These are phyloP conservation scores for Talaromyces piceae DNA, from an alignment of 2,329 filamentous ascomycete genomes.

Conservation along the genomic window DNA sequence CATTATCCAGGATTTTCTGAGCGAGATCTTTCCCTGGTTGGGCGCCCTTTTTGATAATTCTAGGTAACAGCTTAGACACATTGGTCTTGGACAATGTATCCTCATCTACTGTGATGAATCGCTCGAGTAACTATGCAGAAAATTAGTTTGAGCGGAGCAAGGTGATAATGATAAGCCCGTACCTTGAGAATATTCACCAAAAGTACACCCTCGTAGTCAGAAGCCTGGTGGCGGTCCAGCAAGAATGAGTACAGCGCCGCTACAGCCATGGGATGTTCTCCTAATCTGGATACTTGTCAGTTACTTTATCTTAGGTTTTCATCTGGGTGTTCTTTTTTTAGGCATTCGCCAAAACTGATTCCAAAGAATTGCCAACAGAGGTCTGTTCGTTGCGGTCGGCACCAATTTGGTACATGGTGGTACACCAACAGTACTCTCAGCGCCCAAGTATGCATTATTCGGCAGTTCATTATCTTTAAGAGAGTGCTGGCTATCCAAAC, in stretches of 20 bases:
- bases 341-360: background rate
- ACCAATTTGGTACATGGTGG: conserved; percentile 5
- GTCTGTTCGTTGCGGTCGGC: conserved; percentile 4
- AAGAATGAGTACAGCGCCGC: conserved; percentile 43
- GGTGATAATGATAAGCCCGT: background rate
- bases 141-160: conserved; percentile 17
- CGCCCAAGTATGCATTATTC: conserved; percentile 5
- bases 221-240: conserved; percentile 41
- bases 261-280: conserved; percentile 42
- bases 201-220: conserved; percentile 40
- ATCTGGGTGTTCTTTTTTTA: background rate
- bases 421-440: conserved; percentile 6
- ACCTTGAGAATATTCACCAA: conserved; percentile 41
- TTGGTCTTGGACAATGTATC: conserved; percentile 54
- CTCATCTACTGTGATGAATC: conserved; percentile 51
- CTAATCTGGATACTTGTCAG: conserved; percentile 31
- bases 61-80: conserved; percentile 49
- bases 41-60: conserved; percentile 52
- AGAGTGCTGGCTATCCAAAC: conserved; percentile 20
- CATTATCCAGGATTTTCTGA: conserved; percentile 48
- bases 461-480: conserved; percentile 11
- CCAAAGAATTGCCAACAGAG: background rate
- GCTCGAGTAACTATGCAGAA: conserved; percentile 41
- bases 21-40: conserved; percentile 49
- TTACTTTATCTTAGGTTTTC: conserved; percentile 14